Conservation (phyloP, 768 basidiomycete genomes). For the Lactifluus echinatus region DNA sequence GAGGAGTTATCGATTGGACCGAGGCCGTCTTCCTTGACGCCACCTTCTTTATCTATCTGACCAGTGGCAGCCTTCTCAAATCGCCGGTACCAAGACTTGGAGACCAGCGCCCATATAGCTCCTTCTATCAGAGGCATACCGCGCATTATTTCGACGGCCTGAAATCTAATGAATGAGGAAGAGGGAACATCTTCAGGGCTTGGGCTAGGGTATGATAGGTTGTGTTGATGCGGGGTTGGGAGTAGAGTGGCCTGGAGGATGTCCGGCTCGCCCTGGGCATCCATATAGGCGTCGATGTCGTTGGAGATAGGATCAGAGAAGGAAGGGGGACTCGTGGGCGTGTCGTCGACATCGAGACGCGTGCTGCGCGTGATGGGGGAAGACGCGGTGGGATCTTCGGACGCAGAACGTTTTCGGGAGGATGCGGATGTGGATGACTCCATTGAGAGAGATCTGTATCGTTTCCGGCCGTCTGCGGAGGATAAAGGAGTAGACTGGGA, state of each 20-base stretch:
- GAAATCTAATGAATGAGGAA: slow-evolving; percentile 35
- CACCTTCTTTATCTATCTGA: slow-evolving; percentile 57
- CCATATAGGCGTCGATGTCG: slow-evolving; percentile 51
- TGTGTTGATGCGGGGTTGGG: not conserved
- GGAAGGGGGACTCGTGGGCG: slow-evolving; percentile 5
- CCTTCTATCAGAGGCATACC: slow-evolving; percentile 46
- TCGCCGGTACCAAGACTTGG: slow-evolving; percentile 60
- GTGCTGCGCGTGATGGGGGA: slow-evolving; percentile 32
- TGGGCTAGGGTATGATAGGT: not conserved
- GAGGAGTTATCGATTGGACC: slow-evolving; percentile 69
- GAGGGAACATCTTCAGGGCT: slow-evolving; percentile 8
- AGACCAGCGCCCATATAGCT: slow-evolving; percentile 74
- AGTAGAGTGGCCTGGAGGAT: slow-evolving; percentile 9
- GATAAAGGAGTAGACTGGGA: slow-evolving; percentile 5
- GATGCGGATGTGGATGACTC: slow-evolving; percentile 62
- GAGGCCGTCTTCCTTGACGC: slow-evolving; percentile 50
- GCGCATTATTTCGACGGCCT: slow-evolving; percentile 41
- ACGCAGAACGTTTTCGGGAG: slow-evolving; percentile 72
- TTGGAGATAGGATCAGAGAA: slow-evolving; percentile 26
- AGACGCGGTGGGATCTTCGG: slow-evolving; percentile 50
- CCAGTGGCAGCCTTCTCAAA: slow-evolving; percentile 71
- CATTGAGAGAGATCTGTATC: slow-evolving; percentile 65
- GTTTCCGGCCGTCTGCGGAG: slow-evolving; percentile 12
- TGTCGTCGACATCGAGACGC: slow-evolving; percentile 18
- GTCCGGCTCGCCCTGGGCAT: slow-evolving; percentile 27